These are phyloP conservation scores for Luzula sylvatica DNA, from an alignment of 176 grass and related monocot genomes.

Conservation along the genomic window DNA sequence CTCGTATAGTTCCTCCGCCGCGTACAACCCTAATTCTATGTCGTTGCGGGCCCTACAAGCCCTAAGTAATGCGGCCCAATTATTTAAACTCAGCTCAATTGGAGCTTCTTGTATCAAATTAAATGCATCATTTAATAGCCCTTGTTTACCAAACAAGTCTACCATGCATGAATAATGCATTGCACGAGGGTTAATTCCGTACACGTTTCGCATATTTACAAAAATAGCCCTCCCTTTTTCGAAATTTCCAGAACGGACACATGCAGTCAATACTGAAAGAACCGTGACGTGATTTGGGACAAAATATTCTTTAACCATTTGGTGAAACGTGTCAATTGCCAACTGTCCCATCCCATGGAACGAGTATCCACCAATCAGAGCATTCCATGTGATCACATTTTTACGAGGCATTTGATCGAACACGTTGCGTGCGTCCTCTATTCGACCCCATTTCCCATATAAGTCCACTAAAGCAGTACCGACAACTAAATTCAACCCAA, in stretches of 20 bases:
- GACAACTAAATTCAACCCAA: conserved; percentile 40
- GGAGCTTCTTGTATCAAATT: conserved; percentile 60
- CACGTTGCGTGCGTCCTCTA: conserved; percentile 72
- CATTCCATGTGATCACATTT: conserved; percentile 91
- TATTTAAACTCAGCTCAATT: conserved; percentile 50
- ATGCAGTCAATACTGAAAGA: conserved; percentile 60
- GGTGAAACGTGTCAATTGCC: conserved; percentile 59
- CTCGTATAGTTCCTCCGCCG: conserved; percentile 49
- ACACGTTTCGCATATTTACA: conserved; percentile 41
- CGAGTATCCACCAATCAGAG: conserved; percentile 72
- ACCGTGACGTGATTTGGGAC: conserved; percentile 64
- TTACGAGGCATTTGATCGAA: conserved; percentile 69
- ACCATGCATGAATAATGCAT: conserved; percentile 91
- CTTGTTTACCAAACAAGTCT: conserved; percentile 75
- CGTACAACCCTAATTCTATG: conserved; percentile 49
- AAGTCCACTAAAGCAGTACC: conserved; percentile 60
- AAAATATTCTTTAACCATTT: conserved; percentile 51
- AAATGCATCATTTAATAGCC: conserved; percentile 70
- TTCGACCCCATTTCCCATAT: conserved; percentile 88
- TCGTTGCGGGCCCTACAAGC: conserved; percentile 71
- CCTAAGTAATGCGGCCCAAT: conserved; percentile 73
- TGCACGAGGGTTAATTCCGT: conserved; percentile 44
- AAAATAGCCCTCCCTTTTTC: conserved; percentile 61
- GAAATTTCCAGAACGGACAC: conserved; percentile 57
- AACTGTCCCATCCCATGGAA: conserved; percentile 71